Conservation (phyloP, 2,329 filamentous ascomycete species). For the Epichloe typhina region DNA sequence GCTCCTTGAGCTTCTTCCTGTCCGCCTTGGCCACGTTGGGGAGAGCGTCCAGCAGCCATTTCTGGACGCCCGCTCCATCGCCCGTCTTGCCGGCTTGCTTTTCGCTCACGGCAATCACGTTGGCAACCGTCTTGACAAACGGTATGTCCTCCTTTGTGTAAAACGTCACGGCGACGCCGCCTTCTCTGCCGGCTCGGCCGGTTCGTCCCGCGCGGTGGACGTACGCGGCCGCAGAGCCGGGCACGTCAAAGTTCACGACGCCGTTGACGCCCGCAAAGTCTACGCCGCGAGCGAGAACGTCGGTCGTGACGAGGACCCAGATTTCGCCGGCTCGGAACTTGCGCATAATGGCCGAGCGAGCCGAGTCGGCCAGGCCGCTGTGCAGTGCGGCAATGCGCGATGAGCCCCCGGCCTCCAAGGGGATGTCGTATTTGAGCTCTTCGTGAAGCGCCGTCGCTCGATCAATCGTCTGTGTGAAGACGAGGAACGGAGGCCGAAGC, state of each 20-base stretch:
- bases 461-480: slow-evolving; percentile 94
- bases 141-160: slow-evolving; percentile 94
- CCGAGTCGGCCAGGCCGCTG: slow-evolving; percentile 65
- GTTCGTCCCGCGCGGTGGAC: slow-evolving; percentile 90
- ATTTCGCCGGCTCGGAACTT: slow-evolving; percentile 84
- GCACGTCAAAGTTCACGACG: slow-evolving; percentile 95
- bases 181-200: slow-evolving; percentile 73
- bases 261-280: slow-evolving; percentile 93
- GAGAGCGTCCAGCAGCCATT: slow-evolving; percentile 80
- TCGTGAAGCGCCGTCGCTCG: slow-evolving; percentile 76
- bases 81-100: slow-evolving; percentile 46
- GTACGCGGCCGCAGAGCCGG: slow-evolving; percentile 78
- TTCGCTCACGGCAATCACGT: slow-evolving; percentile 77
- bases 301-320: slow-evolving; percentile 94
- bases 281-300: slow-evolving; percentile 80
- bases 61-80: slow-evolving; percentile 50
- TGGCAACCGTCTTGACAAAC: slow-evolving; percentile 79
- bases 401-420: slow-evolving; percentile 71
- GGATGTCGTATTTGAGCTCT: slow-evolving; percentile 90
- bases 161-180: slow-evolving; percentile 82
- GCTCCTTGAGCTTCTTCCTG: slow-evolving; percentile 67
- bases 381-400: slow-evolving; percentile 82
- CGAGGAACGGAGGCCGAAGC: slow-evolving; percentile 76
- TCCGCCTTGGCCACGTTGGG: slow-evolving; percentile 75
- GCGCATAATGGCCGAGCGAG: slow-evolving; percentile 71